These are phyloP conservation scores for Solanum lignicaule DNA, from an alignment of 257 asterid genomes.

Conservation along the genomic window DNA sequence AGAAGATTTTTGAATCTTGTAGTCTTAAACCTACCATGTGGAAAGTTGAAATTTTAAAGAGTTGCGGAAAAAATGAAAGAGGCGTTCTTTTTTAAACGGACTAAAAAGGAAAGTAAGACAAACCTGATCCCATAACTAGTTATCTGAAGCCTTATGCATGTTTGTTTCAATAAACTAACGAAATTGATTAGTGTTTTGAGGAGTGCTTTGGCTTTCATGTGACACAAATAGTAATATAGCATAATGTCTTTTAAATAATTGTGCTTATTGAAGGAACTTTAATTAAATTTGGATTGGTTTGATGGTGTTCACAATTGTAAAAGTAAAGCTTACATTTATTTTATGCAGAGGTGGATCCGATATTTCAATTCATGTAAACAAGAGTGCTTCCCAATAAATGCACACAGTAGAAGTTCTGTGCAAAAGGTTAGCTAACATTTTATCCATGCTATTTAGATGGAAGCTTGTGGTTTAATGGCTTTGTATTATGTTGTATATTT, in stretches of 20 bases:
- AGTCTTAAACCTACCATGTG: background rate
- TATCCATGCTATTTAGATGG: background rate
- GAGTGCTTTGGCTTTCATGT: background rate
- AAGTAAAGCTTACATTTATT: background rate
- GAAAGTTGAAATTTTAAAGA: background rate
- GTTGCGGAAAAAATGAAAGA: background rate
- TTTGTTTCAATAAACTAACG: background rate
- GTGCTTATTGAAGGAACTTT: background rate
- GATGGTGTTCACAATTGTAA: background rate
- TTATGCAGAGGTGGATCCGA: constrained; percentile 63
- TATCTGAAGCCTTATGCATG: background rate
- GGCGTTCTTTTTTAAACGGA: background rate
- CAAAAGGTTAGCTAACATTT: constrained; percentile 53
- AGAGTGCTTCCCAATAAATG: constrained; percentile 79
- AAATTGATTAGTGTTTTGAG: background rate
- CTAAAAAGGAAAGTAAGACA: background rate
- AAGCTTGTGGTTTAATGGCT: background rate
- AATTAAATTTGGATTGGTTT: background rate
- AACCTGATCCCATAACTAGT: background rate
- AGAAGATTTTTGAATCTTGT: background rate
- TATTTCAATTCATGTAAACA: constrained; percentile 58
- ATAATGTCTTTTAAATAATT: background rate
- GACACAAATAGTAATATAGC: background rate
- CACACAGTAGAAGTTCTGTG: constrained; percentile 82
- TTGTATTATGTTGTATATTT: background rate